Conservation (phyloP, 1,284 basidiomycete genomes). For the Rhodotorula mucilaginosa region DNA sequence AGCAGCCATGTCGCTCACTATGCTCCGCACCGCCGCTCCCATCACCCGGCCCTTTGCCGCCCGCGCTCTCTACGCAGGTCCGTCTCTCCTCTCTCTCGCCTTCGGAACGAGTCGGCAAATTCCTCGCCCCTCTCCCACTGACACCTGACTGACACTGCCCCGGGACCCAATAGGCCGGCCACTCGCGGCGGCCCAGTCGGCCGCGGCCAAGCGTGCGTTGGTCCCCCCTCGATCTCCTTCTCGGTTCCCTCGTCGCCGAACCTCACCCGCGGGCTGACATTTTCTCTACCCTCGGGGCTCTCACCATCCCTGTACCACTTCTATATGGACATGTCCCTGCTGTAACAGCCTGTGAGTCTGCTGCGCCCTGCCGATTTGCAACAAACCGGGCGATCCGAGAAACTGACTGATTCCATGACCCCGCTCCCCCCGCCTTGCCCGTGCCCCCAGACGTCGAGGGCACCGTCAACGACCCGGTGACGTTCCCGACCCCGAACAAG, state of each 20-base stretch:
- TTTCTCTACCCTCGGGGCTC: too few species aligned
- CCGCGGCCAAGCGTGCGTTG: slow-evolving; percentile 29
- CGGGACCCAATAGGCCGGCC: slow-evolving; percentile 21
- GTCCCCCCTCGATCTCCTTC: background rate
- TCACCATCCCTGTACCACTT: too few species aligned
- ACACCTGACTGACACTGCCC: too few species aligned
- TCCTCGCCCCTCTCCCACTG: too few species aligned
- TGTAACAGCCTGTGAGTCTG: too few species aligned
- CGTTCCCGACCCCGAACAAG: slow-evolving; percentile 69
- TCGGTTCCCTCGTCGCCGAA: background rate
- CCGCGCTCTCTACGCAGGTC: slow-evolving; percentile 27
- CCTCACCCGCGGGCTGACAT: background rate
- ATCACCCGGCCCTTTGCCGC: slow-evolving; percentile 13
- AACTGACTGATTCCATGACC: background rate
- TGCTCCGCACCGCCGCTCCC: background rate
- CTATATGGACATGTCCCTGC: too few species aligned
- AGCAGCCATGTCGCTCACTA: slow-evolving; percentile 10
- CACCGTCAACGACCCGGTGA: slow-evolving; percentile 90
- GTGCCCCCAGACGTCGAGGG: slow-evolving; percentile 72
- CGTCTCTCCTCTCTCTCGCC: slow-evolving; percentile 3
- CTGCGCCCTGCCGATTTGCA: background rate
- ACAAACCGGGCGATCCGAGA: background rate
- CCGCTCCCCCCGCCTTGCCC: slow-evolving; percentile 1
- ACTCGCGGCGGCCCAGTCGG: slow-evolving; percentile 10
- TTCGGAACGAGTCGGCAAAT: background rate